Percentiles rank a stretch among this genome's conserved stretches.
Conservation (phyloP, 2,329 filamentous ascomycete species). For the Stachybotrys chlorohalonatus region DNA sequence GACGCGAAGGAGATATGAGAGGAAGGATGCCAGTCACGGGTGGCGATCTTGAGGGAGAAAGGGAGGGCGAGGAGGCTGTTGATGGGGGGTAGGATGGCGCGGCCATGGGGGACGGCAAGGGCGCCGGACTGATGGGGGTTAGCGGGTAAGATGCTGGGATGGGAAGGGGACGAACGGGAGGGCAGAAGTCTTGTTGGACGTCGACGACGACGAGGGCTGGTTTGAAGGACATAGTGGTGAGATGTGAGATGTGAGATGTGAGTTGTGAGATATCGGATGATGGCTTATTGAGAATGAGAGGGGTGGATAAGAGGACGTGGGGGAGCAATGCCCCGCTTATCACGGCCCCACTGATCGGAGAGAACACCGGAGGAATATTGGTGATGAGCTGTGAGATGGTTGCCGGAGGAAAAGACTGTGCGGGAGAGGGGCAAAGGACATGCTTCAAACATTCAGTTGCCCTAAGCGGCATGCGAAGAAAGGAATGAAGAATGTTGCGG, state of each 20-base stretch:
- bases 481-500: no score
- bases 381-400: neutral
- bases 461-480: no score
- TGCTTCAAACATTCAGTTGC: no score
- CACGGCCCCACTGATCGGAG: neutral
- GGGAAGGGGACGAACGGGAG: constrained; percentile 53
- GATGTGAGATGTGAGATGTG: neutral
- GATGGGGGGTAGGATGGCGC: constrained; percentile 59
- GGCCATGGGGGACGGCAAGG: constrained; percentile 71
- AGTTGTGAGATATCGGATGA: neutral
- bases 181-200: constrained; percentile 91
- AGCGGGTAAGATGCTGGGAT: neutral
- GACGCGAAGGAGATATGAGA: constrained; percentile 82
- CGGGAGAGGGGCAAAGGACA: no score
- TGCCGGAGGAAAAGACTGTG: no score
- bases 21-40: constrained; percentile 83
- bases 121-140: constrained; percentile 55
- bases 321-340: neutral
- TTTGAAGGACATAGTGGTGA: constrained; percentile 20
- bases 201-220: constrained; percentile 66
- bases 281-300: neutral
- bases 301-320: neutral
- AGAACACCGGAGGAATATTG: neutral
- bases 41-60: constrained; percentile 69
- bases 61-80: constrained; percentile 66